Conservation (phyloP, 495 filamentous ascomycete genomes). For the Daldinia vernicosa region DNA sequence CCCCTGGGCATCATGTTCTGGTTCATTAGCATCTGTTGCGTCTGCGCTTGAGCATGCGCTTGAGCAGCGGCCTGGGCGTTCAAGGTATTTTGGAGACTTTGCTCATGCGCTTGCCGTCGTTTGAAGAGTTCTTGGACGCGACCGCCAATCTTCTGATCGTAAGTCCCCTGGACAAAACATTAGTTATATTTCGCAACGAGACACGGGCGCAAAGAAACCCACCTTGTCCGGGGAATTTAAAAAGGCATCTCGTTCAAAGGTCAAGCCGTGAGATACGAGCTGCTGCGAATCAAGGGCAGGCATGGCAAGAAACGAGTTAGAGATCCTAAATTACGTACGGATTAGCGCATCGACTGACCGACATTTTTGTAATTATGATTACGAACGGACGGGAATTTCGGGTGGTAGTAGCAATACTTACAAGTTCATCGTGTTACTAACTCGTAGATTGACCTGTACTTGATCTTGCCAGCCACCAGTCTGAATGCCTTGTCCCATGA, state of each 20-base stretch:
- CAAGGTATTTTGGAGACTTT: constrained; percentile 53
- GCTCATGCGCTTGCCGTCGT: constrained; percentile 54
- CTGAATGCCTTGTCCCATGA: constrained; percentile 30
- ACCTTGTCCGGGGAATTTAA: constrained; percentile 55
- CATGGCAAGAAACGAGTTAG: constrained; percentile 54
- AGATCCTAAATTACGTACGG: constrained; percentile 43
- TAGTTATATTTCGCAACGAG: constrained; percentile 20
- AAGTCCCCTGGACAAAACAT: constrained; percentile 45
- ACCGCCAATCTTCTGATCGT: constrained; percentile 47
- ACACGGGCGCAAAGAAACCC: constrained; percentile 9
- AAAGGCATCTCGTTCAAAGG: constrained; percentile 56
- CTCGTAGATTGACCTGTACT: constrained; percentile 42
- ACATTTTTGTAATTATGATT: background rate
- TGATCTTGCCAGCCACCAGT: constrained; percentile 48
- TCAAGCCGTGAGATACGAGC: constrained; percentile 46
- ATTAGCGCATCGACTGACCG: constrained; percentile 18
- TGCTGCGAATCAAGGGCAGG: constrained; percentile 44
- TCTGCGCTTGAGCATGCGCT: constrained; percentile 49
- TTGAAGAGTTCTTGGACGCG: constrained; percentile 51
- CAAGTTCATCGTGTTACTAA: constrained; percentile 50
- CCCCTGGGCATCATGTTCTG: constrained; percentile 54
- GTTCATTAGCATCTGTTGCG: constrained; percentile 56
- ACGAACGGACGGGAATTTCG: background rate
- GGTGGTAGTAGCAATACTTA: constrained; percentile 28
- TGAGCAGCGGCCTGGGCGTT: constrained; percentile 45